These are phyloP conservation scores for Cyclospora cayetanensis DNA, from an alignment of 169 alveolate species.

Conservation along the genomic window DNA sequence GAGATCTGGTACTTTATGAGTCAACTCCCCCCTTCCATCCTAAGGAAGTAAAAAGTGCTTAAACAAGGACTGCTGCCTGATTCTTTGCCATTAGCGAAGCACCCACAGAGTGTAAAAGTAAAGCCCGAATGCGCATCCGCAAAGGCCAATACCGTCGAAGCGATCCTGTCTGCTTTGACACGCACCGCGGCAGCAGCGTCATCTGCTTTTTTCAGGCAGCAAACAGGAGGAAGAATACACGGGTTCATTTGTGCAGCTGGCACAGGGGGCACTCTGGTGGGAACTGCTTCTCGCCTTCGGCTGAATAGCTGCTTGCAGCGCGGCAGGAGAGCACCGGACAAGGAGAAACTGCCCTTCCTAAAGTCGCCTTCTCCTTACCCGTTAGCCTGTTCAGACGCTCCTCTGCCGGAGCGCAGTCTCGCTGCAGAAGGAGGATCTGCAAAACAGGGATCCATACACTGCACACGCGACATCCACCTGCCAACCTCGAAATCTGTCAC, in stretches of 20 bases:
- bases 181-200: too few relatives aligned
- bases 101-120: too few relatives aligned
- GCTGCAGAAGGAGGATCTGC: background rate
- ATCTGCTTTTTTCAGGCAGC: conserved; percentile 77
- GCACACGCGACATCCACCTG: too few relatives aligned
- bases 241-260: conserved; percentile 85
- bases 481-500: too few relatives aligned
- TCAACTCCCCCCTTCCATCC: too few relatives aligned
- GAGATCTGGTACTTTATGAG: conserved; percentile 79
- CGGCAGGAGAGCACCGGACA: background rate
- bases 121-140: too few relatives aligned
- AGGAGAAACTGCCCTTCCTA: background rate
- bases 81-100: too few relatives aligned
- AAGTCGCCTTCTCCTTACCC: background rate
- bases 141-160: too few relatives aligned
- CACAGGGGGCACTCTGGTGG: conserved; percentile 93
- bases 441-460: background rate
- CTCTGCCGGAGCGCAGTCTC: background rate
- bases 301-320: background rate
- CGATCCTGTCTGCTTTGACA: too few relatives aligned
- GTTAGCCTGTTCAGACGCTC: background rate
- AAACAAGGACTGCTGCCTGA: too few relatives aligned
- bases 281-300: conserved; percentile 75
- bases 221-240: conserved; percentile 86
- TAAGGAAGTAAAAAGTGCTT: too few relatives aligned